Base-by-base conservation (phyloP, 306 rosid genomes). In the Pyrus betulifolia region DNA sequence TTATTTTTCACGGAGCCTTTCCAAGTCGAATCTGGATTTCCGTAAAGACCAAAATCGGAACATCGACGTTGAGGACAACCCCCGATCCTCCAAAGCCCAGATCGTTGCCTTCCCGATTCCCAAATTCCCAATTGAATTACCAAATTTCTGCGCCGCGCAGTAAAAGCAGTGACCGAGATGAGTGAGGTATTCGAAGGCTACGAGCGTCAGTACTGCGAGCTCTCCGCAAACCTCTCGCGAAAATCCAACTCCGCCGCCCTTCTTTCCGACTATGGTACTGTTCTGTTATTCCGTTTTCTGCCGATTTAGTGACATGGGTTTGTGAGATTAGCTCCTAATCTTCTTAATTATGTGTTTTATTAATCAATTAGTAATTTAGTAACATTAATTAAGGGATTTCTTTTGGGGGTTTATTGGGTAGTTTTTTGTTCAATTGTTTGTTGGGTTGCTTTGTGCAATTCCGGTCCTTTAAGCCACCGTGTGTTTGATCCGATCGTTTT, bases 161-260 rank as follows among this genome's bases (percentile, higher is more conserved):
- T 31, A 8, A 31, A 4, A 11, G 2, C 19, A 15, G 55, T 17
- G 17, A 51, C 10, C 46, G 49, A 81, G 58, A 92, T 92, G 97
- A 92, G 97, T 63, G 87, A 84, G 70, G 96, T 92, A 11, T 92
- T 90, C 72, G 92, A 92, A 86, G 96, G 97, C 27, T 92, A 92
- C 80, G 97, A 92, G 84, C 96, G 97, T 66, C 97, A 92, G 79
- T 92, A 90, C 88, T 92, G 96, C 59, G 97, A 92, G 76, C 97
- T 92, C 79, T 92, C 97, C 52, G 92, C 93, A 57, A 90, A 88
- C 79, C 91, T 92, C 71, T 84, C 97, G 2, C 87, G 96, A 28
- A 92, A 92, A 90, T 92, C 93, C 71, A 86, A 75, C 85, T 87
- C 96, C 3, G 63, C 85, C 5, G 74, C 91, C 69, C 86, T 80